These are phyloP conservation scores for Striga asiatica DNA, from an alignment of 257 asterid genomes.

Conservation along the genomic window DNA sequence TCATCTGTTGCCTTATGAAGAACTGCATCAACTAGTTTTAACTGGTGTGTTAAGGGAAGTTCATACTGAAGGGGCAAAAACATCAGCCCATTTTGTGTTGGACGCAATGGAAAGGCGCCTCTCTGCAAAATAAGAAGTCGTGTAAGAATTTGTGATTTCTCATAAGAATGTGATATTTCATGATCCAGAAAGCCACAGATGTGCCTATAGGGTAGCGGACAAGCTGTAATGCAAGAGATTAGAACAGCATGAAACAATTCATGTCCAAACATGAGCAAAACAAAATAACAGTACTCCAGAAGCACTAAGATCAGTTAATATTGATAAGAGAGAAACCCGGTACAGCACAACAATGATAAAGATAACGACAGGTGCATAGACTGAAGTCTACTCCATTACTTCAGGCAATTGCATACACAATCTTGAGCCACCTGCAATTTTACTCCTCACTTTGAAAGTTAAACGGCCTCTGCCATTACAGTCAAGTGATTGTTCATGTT, in stretches of 20 bases:
- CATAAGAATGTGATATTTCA: slow-evolving; percentile 10
- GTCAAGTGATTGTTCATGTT: neutral
- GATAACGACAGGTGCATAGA: neutral
- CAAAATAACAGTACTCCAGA: slow-evolving; percentile 6
- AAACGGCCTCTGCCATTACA: neutral
- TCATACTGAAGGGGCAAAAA: slow-evolving; percentile 71
- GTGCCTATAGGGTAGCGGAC: neutral
- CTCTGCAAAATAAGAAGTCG: slow-evolving; percentile 50
- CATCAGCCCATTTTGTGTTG: slow-evolving; percentile 67
- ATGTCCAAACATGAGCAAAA: neutral
- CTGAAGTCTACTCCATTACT: neutral
- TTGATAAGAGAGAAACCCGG: neutral
- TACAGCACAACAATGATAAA: neutral
- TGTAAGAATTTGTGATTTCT: slow-evolving; percentile 12
- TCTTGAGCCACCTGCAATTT: slow-evolving; percentile 4
- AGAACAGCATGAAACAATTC: neutral
- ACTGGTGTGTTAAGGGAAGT: slow-evolving; percentile 60
- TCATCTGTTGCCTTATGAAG: slow-evolving; percentile 98
- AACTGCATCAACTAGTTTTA: slow-evolving; percentile 65
- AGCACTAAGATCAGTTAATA: neutral
- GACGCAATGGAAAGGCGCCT: slow-evolving; percentile 80
- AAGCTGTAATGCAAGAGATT: neutral
- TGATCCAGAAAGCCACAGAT: neutral
- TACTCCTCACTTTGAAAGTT: neutral
- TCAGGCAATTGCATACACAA: neutral